Base-by-base conservation (phyloP, 805 yeast genomes). In the Pichia phayaonensis region DNA sequence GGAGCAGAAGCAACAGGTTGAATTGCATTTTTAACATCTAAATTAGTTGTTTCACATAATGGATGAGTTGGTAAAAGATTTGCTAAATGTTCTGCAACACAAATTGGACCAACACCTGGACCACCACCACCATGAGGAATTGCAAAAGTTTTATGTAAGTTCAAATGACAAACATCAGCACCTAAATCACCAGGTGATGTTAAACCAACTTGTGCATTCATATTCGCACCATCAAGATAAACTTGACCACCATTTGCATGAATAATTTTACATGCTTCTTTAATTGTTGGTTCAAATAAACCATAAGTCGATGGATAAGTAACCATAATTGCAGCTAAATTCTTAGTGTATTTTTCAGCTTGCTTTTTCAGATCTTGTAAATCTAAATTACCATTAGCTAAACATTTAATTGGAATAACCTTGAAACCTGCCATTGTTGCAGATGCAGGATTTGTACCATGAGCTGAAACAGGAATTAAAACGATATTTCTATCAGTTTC, bases 51-150 rank as follows among this genome's bases (percentile, higher is more conserved):
- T 60, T 82, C 77, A 16, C 79, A 73, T 40, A 86, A 72, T 22
- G 79, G 76, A 69, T 94, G 97, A 15, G 74, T 72, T 44, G 99
- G 99, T 60, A 94, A 76, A 70, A 80, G 90, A 48, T 88, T 87
- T 42, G 76, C 77, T 60, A 94, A 74, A 67, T 89, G 96, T 46
- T 76, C 71, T 58, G 83, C 84, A 51, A 92, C 98, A 76, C 98
- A 89, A 56, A 94, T 94, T 47, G 98, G 98, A 20, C 97, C 99
- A 61, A 90, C 95, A 64, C 98, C 99, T 41, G 99, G 99, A 42
- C 99, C 99, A 66, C 99, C 99, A 65, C 99, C 99, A 63, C 99
- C 99, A 63, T 94, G 99, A 49, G 97, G 95, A 63, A 94, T 89
- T 44, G 97, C 90, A 74, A 94, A 94, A 1, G 99, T 94, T 72